Conservation (phyloP, 371 early-diverging fungal genomes). For the Circinella minor region DNA sequence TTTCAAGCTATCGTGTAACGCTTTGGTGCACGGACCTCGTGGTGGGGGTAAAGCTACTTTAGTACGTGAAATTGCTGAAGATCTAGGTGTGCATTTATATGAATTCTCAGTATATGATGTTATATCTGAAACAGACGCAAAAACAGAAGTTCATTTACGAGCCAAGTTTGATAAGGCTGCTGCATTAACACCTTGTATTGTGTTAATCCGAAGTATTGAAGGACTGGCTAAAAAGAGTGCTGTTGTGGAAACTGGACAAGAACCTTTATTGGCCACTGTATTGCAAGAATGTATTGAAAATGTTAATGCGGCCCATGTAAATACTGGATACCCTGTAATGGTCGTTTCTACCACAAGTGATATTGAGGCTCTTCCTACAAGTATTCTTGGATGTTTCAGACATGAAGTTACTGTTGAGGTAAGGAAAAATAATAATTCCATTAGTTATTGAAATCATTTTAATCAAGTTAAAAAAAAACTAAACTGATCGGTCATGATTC, state of each 20-base stretch:
- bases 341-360: slow-evolving; percentile 81
- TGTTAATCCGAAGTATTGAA: slow-evolving; percentile 81
- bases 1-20: slow-evolving; percentile 73
- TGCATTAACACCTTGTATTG: slow-evolving; percentile 80
- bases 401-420: slow-evolving; percentile 76
- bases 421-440: not conserved
- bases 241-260: slow-evolving; percentile 72
- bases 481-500: not conserved
- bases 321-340: slow-evolving; percentile 73
- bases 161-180: slow-evolving; percentile 79
- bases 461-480: too few species aligned
- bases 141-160: slow-evolving; percentile 74
- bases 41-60: slow-evolving; percentile 87
- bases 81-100: slow-evolving; percentile 76
- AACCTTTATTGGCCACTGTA: slow-evolving; percentile 73
- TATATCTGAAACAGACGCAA: slow-evolving; percentile 79
- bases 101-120: slow-evolving; percentile 80
- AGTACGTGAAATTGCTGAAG: slow-evolving; percentile 66
- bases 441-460: not conserved
- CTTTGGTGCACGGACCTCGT: slow-evolving; percentile 78
- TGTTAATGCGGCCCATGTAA: slow-evolving; percentile 53
- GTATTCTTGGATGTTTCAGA: slow-evolving; percentile 72
- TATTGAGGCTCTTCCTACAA: slow-evolving; percentile 75
- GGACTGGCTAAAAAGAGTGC: slow-evolving; percentile 75
- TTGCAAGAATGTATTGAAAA: slow-evolving; percentile 71